These are phyloP conservation scores for Rosellinia necatrix DNA, from an alignment of 2,329 filamentous ascomycete genomes.

Conservation along the genomic window DNA sequence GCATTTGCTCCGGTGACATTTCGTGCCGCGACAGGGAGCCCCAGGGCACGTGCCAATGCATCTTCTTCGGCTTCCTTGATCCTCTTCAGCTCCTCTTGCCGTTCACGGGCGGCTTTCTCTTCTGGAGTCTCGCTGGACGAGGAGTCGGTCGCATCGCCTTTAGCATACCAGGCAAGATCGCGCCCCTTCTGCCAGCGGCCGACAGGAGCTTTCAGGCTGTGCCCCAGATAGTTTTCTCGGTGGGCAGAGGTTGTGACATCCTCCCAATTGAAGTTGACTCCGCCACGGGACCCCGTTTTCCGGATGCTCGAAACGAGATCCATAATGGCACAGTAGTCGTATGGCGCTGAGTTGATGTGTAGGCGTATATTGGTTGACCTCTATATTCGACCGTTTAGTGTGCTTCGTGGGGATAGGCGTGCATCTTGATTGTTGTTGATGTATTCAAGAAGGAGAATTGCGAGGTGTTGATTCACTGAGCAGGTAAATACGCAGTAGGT, in stretches of 20 bases:
- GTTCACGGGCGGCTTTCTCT: constrained; percentile 62
- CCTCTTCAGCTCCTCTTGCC: constrained; percentile 76
- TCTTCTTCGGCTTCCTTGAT: constrained; percentile 90
- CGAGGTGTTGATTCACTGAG: too few relatives aligned
- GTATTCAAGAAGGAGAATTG: too few relatives aligned
- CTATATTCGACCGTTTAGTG: not conserved
- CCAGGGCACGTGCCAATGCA: constrained; percentile 81
- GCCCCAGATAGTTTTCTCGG: constrained; percentile 87
- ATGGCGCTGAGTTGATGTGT: not conserved
- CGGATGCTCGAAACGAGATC: constrained; percentile 91
- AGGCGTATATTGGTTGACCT: not conserved
- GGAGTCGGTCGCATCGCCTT: constrained; percentile 56
- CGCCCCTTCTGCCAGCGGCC: constrained; percentile 88
- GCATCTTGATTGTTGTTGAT: too few relatives aligned
- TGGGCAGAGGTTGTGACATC: constrained; percentile 86
- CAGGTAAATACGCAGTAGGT: too few relatives aligned
- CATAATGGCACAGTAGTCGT: constrained; percentile 57
- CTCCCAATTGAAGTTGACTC: constrained; percentile 95
- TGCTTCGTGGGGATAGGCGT: not conserved
- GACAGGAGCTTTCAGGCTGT: constrained; percentile 89
- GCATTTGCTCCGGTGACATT: constrained; percentile 69
- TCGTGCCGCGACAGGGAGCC: constrained; percentile 70
- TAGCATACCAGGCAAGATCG: constrained; percentile 68
- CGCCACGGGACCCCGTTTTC: constrained; percentile 88
- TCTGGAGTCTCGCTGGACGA: constrained; percentile 61